phyloP scores from a whole-genome alignment of 495 filamentous ascomycete species.

The Friedmanniomyces endolithicus region DNA sequence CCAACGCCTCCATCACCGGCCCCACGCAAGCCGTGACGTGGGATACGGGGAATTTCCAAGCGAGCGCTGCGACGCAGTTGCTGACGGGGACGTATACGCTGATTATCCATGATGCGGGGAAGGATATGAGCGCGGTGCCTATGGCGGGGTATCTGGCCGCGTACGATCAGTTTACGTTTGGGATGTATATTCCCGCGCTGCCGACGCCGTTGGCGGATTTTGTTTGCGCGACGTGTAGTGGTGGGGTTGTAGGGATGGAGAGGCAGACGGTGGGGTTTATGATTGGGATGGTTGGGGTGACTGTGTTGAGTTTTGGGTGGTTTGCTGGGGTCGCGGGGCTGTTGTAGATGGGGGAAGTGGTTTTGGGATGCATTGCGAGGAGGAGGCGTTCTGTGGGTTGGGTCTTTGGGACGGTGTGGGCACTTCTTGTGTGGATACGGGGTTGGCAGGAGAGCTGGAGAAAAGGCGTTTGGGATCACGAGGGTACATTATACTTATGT shows the following conservation, averaged over 20 bases:
- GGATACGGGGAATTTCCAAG: conserved; percentile 66
- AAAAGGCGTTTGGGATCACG: neutral
- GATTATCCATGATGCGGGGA: conserved; percentile 63
- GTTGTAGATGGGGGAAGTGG: conserved; percentile 29
- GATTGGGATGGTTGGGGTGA: conserved; percentile 61
- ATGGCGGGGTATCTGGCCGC: conserved; percentile 60
- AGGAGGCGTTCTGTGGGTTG: neutral
- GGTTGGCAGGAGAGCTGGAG: neutral
- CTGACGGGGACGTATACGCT: conserved; percentile 73
- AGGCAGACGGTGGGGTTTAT: conserved; percentile 57
- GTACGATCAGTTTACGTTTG: conserved; percentile 55
- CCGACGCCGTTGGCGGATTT: conserved; percentile 47
- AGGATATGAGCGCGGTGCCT: conserved; percentile 47
- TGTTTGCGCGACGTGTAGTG: conserved; percentile 55
- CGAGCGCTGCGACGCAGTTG: conserved; percentile 43
- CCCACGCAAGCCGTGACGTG: conserved; percentile 51
- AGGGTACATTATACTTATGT: neutral
- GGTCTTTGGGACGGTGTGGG: neutral
- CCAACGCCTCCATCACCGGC: conserved; percentile 45
- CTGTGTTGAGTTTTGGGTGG: conserved; percentile 76
- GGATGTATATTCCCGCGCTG: conserved; percentile 61
- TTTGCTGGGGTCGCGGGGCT: conserved; percentile 61
- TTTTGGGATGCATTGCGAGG: conserved; percentile 5
- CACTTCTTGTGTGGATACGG: neutral
- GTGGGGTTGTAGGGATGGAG: conserved; percentile 51